Conservation (phyloP, 495 filamentous ascomycete species). For the Pseudoneurospora amorphoporcata region DNA sequence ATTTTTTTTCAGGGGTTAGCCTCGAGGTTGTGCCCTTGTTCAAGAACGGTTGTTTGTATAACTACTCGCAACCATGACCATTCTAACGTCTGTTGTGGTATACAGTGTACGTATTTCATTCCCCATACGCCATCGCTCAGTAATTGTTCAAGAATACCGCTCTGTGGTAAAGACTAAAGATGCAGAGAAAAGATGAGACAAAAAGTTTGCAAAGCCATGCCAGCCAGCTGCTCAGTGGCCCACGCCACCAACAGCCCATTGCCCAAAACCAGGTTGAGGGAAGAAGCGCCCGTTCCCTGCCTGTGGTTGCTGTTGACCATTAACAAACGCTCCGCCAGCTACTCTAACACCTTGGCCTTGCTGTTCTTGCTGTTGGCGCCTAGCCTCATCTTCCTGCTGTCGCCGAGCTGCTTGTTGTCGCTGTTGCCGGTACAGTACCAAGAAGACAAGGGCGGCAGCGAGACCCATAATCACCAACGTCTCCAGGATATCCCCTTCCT, state of each 20-base stretch:
- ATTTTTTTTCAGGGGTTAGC: not conserved
- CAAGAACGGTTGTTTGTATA: not conserved
- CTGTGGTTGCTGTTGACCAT: conserved; percentile 4
- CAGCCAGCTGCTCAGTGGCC: conserved; percentile 47
- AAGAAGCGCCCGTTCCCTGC: conserved; percentile 56
- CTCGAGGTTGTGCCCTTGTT: not conserved
- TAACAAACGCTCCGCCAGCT: not conserved
- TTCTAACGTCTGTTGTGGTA: not conserved
- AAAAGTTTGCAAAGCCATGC: not conserved
- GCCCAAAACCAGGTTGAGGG: conserved; percentile 56
- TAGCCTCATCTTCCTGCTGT: conserved; percentile 27
- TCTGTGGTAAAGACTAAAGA: not conserved
- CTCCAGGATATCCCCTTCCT: conserved; percentile 63
- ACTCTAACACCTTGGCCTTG: conserved; percentile 32
- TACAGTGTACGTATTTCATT: not conserved
- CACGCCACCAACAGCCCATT: conserved; percentile 68
- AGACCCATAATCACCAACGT: conserved; percentile 73
- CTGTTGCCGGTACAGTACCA: conserved; percentile 79
- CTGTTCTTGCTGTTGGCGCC: conserved; percentile 19
- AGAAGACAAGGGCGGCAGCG: conserved; percentile 58
- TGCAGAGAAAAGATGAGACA: not conserved
- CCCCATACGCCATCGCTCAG: not conserved
- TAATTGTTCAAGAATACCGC: not conserved
- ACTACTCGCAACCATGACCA: not conserved
- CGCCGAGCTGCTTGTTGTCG: conserved; percentile 46